Conservation (phyloP, 2,329 filamentous ascomycete species). For the Hypoxylon rubiginosum region DNA sequence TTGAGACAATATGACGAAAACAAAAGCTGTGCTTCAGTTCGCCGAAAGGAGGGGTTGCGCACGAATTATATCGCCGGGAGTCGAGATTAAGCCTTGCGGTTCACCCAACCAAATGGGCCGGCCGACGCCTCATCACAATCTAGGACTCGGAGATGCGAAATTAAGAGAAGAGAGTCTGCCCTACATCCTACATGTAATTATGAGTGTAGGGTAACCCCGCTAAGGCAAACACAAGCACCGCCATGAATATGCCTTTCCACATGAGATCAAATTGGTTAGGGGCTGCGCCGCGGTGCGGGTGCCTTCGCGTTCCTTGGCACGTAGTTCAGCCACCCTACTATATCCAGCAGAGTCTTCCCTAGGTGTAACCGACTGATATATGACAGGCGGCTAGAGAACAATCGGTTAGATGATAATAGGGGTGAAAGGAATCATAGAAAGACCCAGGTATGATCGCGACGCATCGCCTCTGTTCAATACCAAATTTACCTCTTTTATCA, state of each 20-base stretch:
- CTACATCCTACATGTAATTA: background rate
- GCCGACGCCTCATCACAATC: background rate
- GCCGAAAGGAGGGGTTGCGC: slow-evolving; percentile 20
- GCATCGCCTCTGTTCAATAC: too few relatives aligned
- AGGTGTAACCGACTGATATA: background rate
- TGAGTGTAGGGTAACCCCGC: background rate
- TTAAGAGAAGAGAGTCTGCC: background rate
- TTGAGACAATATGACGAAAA: background rate
- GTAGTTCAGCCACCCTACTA: background rate
- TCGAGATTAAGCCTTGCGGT: slow-evolving; percentile 29
- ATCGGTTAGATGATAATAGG: background rate
- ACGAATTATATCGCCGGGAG: slow-evolving; percentile 15
- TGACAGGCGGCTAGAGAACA: background rate
- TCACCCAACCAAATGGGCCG: slow-evolving; percentile 23
- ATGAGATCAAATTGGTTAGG: background rate
- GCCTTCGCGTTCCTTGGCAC: background rate
- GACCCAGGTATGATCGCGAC: too few relatives aligned
- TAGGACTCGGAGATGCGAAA: background rate
- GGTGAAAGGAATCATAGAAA: too few relatives aligned
- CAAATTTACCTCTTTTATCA: background rate
- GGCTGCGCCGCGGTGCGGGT: background rate
- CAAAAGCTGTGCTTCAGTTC: background rate
- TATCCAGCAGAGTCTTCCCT: background rate
- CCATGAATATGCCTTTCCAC: background rate
- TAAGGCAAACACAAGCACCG: background rate